Evolutionary conservation across 192 early-diverging fungal genomes (phyloP).

Genomic region (Coemansia sp.): DNA sequence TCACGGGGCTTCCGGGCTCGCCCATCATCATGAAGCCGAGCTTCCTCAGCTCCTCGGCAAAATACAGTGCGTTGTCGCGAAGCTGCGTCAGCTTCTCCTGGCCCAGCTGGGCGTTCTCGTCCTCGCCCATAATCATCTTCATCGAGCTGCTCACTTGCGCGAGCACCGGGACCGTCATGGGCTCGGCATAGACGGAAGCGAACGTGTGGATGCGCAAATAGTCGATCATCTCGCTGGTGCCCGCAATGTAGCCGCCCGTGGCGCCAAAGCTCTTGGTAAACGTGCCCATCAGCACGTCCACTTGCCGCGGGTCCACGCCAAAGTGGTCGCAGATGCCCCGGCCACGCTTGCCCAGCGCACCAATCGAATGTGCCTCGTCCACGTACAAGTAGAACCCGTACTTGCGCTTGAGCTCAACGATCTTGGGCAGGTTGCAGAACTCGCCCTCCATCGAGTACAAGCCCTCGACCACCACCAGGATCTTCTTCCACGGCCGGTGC

Average conservation of each 20-base stretch:
- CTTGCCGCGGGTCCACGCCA: slow-evolving; percentile 82
- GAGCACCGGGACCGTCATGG: slow-evolving; percentile 77
- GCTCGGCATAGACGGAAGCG: slow-evolving; percentile 83
- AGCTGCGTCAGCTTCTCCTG: slow-evolving; percentile 78
- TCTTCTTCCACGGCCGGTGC: slow-evolving; percentile 98
- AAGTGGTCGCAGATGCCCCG: slow-evolving; percentile 96
- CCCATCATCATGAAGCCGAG: slow-evolving; percentile 96
- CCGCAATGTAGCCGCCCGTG: slow-evolving; percentile 92
- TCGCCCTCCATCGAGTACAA: slow-evolving; percentile 98
- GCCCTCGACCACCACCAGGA: slow-evolving; percentile 93
- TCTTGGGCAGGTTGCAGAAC: slow-evolving; percentile 81
- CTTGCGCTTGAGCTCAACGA: slow-evolving; percentile 82
- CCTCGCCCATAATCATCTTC: slow-evolving; percentile 91
- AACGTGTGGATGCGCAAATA: slow-evolving; percentile 74
- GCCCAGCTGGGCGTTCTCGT: slow-evolving; percentile 74
- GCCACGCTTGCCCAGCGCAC: slow-evolving; percentile 89
- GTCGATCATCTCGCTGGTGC: slow-evolving; percentile 69
- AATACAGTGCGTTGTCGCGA: slow-evolving; percentile 82
- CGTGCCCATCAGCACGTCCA: slow-evolving; percentile 96
- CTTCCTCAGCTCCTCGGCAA: slow-evolving; percentile 68
- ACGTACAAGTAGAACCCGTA: slow-evolving; percentile 97
- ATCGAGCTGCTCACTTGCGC: slow-evolving; percentile 86
- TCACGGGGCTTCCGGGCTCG: slow-evolving; percentile 79
- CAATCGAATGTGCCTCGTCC: slow-evolving; percentile 96
- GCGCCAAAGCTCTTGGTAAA: slow-evolving; percentile 98